Evolutionary conservation across 2,329 filamentous ascomycete species (phyloP), one percentile per base, ranked within the genome.

Genomic region (Nemania abortiva): DNA sequence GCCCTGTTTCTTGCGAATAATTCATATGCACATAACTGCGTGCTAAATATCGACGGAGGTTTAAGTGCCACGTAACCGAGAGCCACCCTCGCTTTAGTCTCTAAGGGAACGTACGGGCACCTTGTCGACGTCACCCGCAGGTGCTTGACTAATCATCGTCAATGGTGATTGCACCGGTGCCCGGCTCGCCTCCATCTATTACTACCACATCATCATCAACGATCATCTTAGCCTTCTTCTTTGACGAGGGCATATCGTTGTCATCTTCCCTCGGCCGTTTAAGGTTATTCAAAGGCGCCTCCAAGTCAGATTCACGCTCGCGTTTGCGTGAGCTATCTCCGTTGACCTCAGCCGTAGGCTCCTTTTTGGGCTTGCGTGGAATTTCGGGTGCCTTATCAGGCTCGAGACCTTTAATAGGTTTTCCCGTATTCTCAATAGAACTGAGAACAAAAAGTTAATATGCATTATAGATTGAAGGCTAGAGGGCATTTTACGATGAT

Each of bases 21-120:
- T 79, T 83, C 88, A 70, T 97, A 95, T 81, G 92, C 93, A 65
- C 95, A 95, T 79, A 97, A 97, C 73, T 96, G 93, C 79, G 86
- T 95, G 59, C 84, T 97, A 60, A 96, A 95, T 79, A 84, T 97
- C 31, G 94, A 97, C 80, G 94, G 94, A 18, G 94, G 94, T 1
- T 79, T 97, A 73, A 94, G 92, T 79, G 92, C 92, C 59, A 81
- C 80, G 74, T 92, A 78, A 85, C 34, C 27, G 24, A 60, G 18
- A 11, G 34, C 39, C 42, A 10, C 1, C 27, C 49, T n/a, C 9
- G 13, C 59, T 13, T 6, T 31, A 58, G n/a, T 50, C 65, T 22
- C 34, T 58, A 22, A 39, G 20, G 45, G 47, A 39, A 29, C 18
- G 9, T 54, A 49, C 18, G 13, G 5, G 34, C 29, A 6, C 50